Conservation (phyloP, 352 stramenopile species). For the Elongisporangium senticosum region DNA sequence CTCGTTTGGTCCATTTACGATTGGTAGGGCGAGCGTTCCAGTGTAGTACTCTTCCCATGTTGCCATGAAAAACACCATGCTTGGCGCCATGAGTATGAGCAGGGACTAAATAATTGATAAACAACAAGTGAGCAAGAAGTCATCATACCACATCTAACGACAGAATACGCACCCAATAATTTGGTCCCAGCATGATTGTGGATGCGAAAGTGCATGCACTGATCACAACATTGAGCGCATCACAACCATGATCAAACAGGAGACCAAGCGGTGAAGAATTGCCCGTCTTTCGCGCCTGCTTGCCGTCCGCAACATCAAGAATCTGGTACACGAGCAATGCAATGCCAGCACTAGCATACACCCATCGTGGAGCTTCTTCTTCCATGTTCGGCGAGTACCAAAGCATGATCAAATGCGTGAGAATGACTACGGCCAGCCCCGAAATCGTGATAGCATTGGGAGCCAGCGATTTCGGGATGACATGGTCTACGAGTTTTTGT, state of each 20-base stretch:
- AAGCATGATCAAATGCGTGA: slow-evolving; percentile 71
- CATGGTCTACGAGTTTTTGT: slow-evolving; percentile 69
- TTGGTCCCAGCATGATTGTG: slow-evolving; percentile 82
- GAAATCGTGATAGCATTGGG: slow-evolving; percentile 84
- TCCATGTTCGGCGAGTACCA: slow-evolving; percentile 85
- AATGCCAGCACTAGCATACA: slow-evolving; percentile 61
- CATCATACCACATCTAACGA: slow-evolving; percentile 2
- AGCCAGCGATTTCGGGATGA: slow-evolving; percentile 62
- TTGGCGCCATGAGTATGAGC: slow-evolving; percentile 53
- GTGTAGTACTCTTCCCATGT: slow-evolving; percentile 99
- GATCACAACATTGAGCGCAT: slow-evolving; percentile 80
- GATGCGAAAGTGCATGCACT: slow-evolving; percentile 80
- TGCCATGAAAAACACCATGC: slow-evolving; percentile 94
- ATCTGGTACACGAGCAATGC: slow-evolving; percentile 79
- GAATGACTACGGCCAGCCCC: slow-evolving; percentile 59
- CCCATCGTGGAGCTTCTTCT: slow-evolving; percentile 63
- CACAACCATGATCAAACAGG: slow-evolving; percentile 83
- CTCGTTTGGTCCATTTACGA: slow-evolving; percentile 96
- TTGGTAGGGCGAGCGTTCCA: slow-evolving; percentile 91
- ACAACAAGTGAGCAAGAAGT: slow-evolving; percentile 11
- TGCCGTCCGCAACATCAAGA: slow-evolving; percentile 82
- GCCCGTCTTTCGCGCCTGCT: slow-evolving; percentile 81
- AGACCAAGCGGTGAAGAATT: slow-evolving; percentile 82
- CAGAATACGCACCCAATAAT: slow-evolving; percentile 72
- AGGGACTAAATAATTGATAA: slow-evolving; percentile 48